Evolutionary conservation across 2,329 filamentous ascomycete genomes (phyloP).

Genomic region (Neoarthrinium moseri): DNA sequence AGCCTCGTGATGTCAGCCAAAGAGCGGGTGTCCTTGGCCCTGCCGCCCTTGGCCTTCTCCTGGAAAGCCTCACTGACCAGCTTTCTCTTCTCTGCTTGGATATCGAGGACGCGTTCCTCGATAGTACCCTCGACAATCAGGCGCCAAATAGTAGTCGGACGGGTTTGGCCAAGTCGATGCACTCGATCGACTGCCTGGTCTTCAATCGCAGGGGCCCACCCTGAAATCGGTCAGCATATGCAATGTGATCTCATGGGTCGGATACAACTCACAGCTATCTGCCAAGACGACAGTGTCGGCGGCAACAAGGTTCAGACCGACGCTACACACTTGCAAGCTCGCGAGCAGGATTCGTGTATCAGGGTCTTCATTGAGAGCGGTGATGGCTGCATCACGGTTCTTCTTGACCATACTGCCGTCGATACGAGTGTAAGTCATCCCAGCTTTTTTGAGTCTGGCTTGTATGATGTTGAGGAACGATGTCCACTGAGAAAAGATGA

Average conservation of each 20-base stretch:
- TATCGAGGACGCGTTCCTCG: slow-evolving; percentile 76
- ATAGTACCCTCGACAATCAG: slow-evolving; percentile 78
- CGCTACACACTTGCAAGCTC: slow-evolving; percentile 77
- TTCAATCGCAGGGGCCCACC: slow-evolving; percentile 93
- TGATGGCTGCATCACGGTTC: slow-evolving; percentile 70
- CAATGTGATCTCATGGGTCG: not conserved
- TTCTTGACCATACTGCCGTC: slow-evolving; percentile 76
- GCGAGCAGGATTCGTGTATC: slow-evolving; percentile 76
- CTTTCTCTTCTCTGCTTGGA: slow-evolving; percentile 77
- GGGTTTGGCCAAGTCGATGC: slow-evolving; percentile 79
- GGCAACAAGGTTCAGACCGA: slow-evolving; percentile 82
- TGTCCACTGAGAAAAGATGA: slow-evolving; percentile 78
- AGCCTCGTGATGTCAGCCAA: slow-evolving; percentile 13
- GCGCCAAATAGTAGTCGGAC: slow-evolving; percentile 75
- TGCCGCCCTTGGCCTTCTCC: slow-evolving; percentile 55
- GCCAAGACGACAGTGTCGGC: slow-evolving; percentile 83
- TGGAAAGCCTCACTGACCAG: slow-evolving; percentile 77
- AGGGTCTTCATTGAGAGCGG: slow-evolving; percentile 64
- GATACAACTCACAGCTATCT: slow-evolving; percentile 61
- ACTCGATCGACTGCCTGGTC: slow-evolving; percentile 90
- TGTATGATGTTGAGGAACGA: slow-evolving; percentile 72
- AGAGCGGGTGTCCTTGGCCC: slow-evolving; percentile 11
- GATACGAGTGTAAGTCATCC: slow-evolving; percentile 67
- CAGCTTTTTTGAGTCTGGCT: slow-evolving; percentile 59
- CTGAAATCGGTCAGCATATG: slow-evolving; percentile 19